These are phyloP conservation scores for Bretschneidera sinensis DNA, from an alignment of 345 rosid species.

Conservation along the genomic window DNA sequence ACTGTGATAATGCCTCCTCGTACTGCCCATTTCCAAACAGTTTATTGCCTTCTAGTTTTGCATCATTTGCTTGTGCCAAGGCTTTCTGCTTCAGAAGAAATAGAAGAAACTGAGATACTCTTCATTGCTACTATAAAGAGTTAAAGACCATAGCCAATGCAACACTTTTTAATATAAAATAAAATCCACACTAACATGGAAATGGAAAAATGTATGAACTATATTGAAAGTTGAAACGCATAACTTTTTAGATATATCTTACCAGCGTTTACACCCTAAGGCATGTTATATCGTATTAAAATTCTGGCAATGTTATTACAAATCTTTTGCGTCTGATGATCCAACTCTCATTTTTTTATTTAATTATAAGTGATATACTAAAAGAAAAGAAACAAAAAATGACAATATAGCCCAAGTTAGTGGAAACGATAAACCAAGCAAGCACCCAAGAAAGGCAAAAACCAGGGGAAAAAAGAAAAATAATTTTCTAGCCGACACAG, in stretches of 20 bases:
- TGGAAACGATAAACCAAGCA: too few species aligned
- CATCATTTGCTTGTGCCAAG: constrained; percentile 53
- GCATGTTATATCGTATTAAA: too few species aligned
- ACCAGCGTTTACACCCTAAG: background rate
- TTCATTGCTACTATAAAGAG: background rate
- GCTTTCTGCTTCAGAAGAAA: constrained; percentile 40
- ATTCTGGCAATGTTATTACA: background rate
- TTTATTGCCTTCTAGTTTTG: constrained; percentile 73
- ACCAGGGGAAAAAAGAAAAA: background rate
- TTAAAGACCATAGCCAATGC: too few species aligned
- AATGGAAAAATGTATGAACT: too few species aligned
- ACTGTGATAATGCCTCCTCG: constrained; percentile 76
- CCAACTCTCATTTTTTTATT: too few species aligned
- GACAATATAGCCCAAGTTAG: too few species aligned
- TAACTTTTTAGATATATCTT: background rate
- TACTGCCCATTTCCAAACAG: constrained; percentile 56
- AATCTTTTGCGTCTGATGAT: too few species aligned
- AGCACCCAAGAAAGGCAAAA: too few species aligned
- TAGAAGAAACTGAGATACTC: background rate
- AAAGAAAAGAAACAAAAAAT: too few species aligned
- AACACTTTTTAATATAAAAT: background rate
- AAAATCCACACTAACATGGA: background rate
- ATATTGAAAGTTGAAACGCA: too few species aligned
- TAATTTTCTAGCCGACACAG: background rate
- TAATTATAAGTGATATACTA: too few species aligned